Percentiles rank a stretch among this genome's conserved stretches.
phyloP scores from a whole-genome alignment of 164 flowering plant genomes.

The Magnolia changhungtana region DNA sequence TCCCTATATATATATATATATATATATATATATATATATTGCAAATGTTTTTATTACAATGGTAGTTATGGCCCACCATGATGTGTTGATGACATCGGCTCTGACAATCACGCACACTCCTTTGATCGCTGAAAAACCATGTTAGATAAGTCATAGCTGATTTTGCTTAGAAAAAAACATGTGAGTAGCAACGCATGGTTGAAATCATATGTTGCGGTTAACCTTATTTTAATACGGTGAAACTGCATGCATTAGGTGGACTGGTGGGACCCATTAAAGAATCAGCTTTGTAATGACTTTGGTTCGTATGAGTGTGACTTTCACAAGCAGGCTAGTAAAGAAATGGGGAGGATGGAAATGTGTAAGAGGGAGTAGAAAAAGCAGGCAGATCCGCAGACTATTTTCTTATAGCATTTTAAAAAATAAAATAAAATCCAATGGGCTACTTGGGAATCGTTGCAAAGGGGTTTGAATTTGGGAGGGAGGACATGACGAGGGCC shows the following conservation, averaged over 20 bases:
- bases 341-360: neutral
- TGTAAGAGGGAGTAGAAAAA: neutral
- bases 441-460: neutral
- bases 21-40: no score
- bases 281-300: neutral
- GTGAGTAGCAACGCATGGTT: neutral
- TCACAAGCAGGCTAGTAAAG: neutral
- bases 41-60: no score
- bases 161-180: no score
- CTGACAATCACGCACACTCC: no score
- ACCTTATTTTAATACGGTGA: no score
- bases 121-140: neutral
- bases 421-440: neutral
- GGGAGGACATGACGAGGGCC: constrained; percentile 15
- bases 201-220: neutral
- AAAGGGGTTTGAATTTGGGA: neutral
- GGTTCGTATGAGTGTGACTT: neutral
- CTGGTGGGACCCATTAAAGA: neutral
- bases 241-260: neutral
- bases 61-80: no score
- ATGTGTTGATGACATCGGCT: no score
- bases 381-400: neutral
- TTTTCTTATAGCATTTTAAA: neutral
- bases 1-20: no score
- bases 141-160: neutral